A percentile compares a stretch with the other conserved stretches of the same genome.
phyloP scores from a whole-genome alignment of 805 yeast genomes.

The Pichia manshurica region DNA sequence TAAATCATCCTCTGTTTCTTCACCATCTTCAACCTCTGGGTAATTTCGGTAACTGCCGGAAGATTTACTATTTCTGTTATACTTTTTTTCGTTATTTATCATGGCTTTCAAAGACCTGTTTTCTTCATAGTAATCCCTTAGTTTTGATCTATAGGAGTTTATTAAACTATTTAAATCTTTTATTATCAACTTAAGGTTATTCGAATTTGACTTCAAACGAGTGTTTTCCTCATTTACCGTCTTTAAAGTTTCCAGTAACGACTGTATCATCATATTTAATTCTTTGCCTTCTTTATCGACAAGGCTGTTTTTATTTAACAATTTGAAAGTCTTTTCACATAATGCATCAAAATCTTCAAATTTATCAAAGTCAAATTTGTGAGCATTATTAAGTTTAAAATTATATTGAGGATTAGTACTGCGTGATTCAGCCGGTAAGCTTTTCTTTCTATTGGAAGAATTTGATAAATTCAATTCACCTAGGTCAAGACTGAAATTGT shows the following conservation, averaged over 20 bases:
- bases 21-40: neutral
- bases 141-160: constrained; percentile 14
- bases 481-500: neutral
- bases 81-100: neutral
- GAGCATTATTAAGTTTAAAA: neutral
- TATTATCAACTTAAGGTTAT: constrained; percentile 24
- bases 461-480: neutral
- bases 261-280: constrained; percentile 10
- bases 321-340: constrained; percentile 10
- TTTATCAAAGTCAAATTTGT: neutral
- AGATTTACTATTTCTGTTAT: too few relatives aligned
- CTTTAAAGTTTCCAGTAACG: constrained; percentile 7
- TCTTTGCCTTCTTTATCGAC: constrained; percentile 13
- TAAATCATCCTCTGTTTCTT: neutral
- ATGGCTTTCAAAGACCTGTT: constrained; percentile 8
- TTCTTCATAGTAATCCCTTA: constrained; percentile 12
- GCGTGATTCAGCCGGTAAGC: neutral
- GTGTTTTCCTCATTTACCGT: constrained; percentile 7
- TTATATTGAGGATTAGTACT: too few relatives aligned
- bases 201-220: constrained; percentile 3
- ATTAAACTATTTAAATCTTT: constrained; percentile 18
- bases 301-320: constrained; percentile 7
- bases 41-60: neutral
- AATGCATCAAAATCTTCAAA: constrained; percentile 7
- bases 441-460: neutral